Conservation (phyloP, 345 rosid species). For the Raphanus raphanistrum region DNA sequence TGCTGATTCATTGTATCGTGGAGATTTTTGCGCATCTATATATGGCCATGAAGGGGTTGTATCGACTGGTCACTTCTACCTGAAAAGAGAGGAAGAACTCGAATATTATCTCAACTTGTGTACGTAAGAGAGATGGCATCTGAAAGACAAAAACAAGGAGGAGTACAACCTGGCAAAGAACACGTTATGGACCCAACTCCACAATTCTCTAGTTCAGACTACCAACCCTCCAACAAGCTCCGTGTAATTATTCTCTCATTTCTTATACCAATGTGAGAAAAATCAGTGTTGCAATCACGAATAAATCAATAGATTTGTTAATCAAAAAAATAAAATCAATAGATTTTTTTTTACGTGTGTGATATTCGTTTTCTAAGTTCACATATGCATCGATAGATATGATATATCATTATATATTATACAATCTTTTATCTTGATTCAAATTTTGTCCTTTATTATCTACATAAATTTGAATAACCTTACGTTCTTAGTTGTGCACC, state of each 20-base stretch:
- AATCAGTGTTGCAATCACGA: background rate
- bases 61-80: conserved; percentile 15
- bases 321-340: background rate
- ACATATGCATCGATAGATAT: background rate
- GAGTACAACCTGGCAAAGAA: conserved; percentile 70
- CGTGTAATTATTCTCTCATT: conserved; percentile 34
- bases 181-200: conserved; percentile 66
- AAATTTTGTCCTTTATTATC: background rate
- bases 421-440: background rate
- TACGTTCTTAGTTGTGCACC: background rate
- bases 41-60: conserved; percentile 21
- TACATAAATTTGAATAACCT: background rate
- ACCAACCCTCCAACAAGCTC: conserved; percentile 78
- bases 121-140: conserved; percentile 43
- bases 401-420: background rate
- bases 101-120: conserved; percentile 50
- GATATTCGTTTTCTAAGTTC: background rate
- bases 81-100: conserved; percentile 2
- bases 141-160: conserved; percentile 48
- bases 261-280: background rate
- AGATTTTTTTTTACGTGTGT: background rate
- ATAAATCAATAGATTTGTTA: background rate
- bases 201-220: conserved; percentile 48
- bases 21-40: conserved; percentile 12
- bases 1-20: background rate